Evolutionary conservation across 768 basidiomycete species (phyloP).

Genomic region (Exsudoporus frostii): DNA sequence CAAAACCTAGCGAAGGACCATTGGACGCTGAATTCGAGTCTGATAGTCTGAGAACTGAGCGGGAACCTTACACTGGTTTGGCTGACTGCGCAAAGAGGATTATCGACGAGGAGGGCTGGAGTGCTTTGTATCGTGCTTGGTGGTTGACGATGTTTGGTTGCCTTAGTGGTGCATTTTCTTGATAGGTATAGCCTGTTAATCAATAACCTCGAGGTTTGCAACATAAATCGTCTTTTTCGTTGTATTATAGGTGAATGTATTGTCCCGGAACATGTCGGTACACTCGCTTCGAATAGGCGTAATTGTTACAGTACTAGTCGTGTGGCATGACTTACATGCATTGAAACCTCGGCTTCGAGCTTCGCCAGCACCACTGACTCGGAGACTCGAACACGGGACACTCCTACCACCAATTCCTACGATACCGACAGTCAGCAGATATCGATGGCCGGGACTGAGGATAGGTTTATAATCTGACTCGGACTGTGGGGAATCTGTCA

Average conservation of each 20-base stretch:
- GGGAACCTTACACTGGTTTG: conserved; percentile 74
- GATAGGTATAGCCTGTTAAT: not conserved
- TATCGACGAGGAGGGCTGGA: conserved; percentile 73
- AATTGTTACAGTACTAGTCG: too few species aligned
- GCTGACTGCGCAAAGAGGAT: conserved; percentile 75
- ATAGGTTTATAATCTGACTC: too few species aligned
- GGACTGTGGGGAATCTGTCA: too few species aligned
- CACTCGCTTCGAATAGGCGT: too few species aligned
- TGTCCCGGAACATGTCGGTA: not conserved
- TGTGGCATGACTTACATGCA: too few species aligned
- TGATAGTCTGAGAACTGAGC: conserved; percentile 65
- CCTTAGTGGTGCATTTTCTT: conserved; percentile 48
- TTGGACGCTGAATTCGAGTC: not conserved
- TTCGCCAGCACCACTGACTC: too few species aligned
- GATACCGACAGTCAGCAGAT: too few species aligned
- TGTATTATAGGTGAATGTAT: not conserved
- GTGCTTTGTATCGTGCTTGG: conserved; percentile 78
- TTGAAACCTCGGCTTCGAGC: too few species aligned
- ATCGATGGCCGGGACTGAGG: too few species aligned
- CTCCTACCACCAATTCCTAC: too few species aligned
- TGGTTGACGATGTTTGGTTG: conserved; percentile 75
- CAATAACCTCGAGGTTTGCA: too few species aligned
- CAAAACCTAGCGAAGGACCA: not conserved
- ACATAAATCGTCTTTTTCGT: not conserved
- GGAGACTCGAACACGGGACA: too few species aligned